A percentile compares a stretch with the other conserved stretches of the same genome.
Conservation (phyloP, 1,284 basidiomycete species). For the Sphagnurus paluster region DNA sequence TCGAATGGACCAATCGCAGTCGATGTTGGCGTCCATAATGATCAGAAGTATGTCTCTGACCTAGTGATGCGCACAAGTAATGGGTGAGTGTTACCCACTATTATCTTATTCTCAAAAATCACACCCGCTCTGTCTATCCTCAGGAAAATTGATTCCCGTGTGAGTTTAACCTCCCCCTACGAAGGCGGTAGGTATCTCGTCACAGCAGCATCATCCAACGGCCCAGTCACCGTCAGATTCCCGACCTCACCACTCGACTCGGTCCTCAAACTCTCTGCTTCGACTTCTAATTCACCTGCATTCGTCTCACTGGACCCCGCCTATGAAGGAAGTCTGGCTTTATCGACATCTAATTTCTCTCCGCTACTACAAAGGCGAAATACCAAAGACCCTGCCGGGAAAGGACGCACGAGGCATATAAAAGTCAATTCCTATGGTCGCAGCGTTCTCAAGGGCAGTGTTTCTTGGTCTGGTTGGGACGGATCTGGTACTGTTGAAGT, state of each 20-base stretch:
- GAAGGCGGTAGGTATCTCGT: conserved; percentile 31
- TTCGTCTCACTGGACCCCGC: conserved; percentile 36
- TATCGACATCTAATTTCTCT: conserved; percentile 31
- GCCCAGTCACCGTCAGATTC: conserved; percentile 33
- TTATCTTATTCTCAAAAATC: background rate
- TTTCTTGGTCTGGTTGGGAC: conserved; percentile 20
- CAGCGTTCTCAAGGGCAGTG: conserved; percentile 16
- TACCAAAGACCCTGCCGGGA: conserved; percentile 24
- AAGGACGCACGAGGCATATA: conserved; percentile 20
- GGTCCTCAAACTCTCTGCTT: conserved; percentile 30
- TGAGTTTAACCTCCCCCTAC: conserved; percentile 16
- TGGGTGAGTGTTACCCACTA: conserved; percentile 25
- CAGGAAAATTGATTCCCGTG: conserved; percentile 23
- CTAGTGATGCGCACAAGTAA: conserved; percentile 36
- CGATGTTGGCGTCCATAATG: conserved; percentile 28
- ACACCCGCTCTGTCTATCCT: background rate
- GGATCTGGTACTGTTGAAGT: conserved; percentile 17
- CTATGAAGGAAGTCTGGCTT: conserved; percentile 41
- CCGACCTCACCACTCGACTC: conserved; percentile 31
- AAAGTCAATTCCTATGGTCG: conserved; percentile 4
- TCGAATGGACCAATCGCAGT: conserved; percentile 36
- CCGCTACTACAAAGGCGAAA: conserved; percentile 13
- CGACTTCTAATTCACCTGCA: conserved; percentile 38
- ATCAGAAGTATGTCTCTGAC: conserved; percentile 19
- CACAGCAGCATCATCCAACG: conserved; percentile 33